phyloP scores from a whole-genome alignment of 108 stramenopile species.

The Cyclotella choctawhatcheeana region DNA sequence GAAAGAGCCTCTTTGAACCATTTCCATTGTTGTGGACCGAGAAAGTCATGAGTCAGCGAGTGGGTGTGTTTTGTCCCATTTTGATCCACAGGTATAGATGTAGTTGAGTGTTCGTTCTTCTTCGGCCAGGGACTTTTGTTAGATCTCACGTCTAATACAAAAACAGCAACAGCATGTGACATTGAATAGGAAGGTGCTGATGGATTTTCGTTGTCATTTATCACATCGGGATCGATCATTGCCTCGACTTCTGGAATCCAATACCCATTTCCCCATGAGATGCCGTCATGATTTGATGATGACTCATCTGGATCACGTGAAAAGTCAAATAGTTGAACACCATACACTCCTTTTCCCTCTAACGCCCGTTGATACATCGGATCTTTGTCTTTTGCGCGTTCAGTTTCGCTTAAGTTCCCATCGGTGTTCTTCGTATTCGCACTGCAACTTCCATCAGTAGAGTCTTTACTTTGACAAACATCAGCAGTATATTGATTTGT shows the following conservation, averaged over 20 bases:
- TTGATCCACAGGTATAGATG: background rate
- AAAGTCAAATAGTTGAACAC: conserved; percentile 86
- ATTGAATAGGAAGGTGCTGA: conserved; percentile 29
- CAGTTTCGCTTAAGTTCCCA: background rate
- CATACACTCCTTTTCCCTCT: conserved; percentile 73
- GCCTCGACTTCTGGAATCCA: conserved; percentile 71
- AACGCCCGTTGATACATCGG: conserved; percentile 61
- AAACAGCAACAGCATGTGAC: conserved; percentile 71
- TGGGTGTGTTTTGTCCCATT: background rate
- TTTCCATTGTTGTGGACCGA: conserved; percentile 84
- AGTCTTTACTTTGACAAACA: background rate
- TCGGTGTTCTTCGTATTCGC: background rate
- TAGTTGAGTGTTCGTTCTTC: conserved; percentile 9
- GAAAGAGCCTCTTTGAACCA: conserved; percentile 79
- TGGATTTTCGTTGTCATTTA: conserved; percentile 20
- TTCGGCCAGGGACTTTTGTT: conserved; percentile 82
- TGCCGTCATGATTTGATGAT: conserved; percentile 10
- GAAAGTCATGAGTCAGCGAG: conserved; percentile 57
- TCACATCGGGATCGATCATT: conserved; percentile 74
- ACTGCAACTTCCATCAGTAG: background rate
- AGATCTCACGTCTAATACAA: conserved; percentile 73
- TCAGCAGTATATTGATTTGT: background rate
- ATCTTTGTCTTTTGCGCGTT: conserved; percentile 29
- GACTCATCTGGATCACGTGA: conserved; percentile 13
- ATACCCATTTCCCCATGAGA: conserved; percentile 35